phyloP scores from a whole-genome alignment of 345 rosid genomes.

The Salix exigua region DNA sequence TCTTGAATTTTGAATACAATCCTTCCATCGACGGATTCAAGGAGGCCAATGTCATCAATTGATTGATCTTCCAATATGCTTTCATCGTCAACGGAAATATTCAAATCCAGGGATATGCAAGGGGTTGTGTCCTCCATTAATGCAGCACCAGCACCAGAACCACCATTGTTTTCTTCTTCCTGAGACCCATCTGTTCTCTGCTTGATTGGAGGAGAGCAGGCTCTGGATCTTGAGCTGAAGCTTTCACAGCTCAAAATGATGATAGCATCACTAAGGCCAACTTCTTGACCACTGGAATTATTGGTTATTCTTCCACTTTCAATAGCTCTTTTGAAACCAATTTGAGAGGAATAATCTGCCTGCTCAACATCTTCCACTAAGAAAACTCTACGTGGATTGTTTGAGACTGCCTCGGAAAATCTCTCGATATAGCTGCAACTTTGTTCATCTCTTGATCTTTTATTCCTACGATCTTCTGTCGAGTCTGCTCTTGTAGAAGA shows the following conservation, averaged over 20 bases:
- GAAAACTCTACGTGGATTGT: slow-evolving; percentile 70
- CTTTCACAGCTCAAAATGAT: slow-evolving; percentile 75
- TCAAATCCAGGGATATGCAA: slow-evolving; percentile 62
- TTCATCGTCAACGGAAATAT: slow-evolving; percentile 57
- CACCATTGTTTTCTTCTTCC: slow-evolving; percentile 19
- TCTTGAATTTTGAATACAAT: slow-evolving; percentile 49
- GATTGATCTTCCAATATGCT: slow-evolving; percentile 32
- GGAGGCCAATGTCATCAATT: slow-evolving; percentile 59
- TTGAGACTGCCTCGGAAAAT: slow-evolving; percentile 55
- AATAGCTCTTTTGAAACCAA: slow-evolving; percentile 65
- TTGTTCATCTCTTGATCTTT: slow-evolving; percentile 59
- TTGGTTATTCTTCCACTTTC: slow-evolving; percentile 57
- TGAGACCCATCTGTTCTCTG: slow-evolving; percentile 35
- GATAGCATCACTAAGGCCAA: slow-evolving; percentile 57
- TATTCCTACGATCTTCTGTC: slow-evolving; percentile 52
- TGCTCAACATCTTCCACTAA: slow-evolving; percentile 72
- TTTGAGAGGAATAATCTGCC: slow-evolving; percentile 58
- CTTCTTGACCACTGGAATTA: slow-evolving; percentile 42
- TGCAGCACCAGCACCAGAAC: neutral
- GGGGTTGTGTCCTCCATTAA: slow-evolving; percentile 30
- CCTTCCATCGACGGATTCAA: slow-evolving; percentile 64
- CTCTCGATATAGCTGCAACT: slow-evolving; percentile 56
- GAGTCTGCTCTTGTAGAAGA: slow-evolving; percentile 58
- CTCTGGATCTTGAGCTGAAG: slow-evolving; percentile 68
- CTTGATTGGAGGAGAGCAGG: slow-evolving; percentile 48